Base-by-base conservation (phyloP, 768 basidiomycete species). In the Mycena leptocephala region DNA sequence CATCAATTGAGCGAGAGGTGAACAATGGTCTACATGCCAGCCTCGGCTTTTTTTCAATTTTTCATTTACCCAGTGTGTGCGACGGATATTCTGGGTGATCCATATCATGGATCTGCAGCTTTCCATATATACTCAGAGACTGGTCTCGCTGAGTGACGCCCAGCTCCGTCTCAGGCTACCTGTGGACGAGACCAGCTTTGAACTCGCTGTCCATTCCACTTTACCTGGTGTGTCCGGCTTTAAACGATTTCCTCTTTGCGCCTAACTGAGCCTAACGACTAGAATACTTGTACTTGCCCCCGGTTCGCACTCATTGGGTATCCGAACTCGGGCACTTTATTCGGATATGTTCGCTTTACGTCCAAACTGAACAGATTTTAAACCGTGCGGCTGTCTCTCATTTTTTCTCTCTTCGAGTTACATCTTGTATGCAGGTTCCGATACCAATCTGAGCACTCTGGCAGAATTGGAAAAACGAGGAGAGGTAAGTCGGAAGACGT, bases 121-220 rank as follows among this genome's bases (percentile, higher is more conserved):
- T 32, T 84, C 85, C 51, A 86, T 74, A 51, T 69, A 58, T 53
- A 64, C 48, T 43, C 78, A 67, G 69, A 71, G 75, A 37, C 72
- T 41, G 3, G 72, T 80, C 13, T 78, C 74, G 64, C 76, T 80
- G 24, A 80, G 68, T 72, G 85, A 85, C 55, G 83, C 85, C 51
- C 90, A 93, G 73, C 83, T 91, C 72, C 88, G 88, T 41, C 88
- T 95, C 53, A 90, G 93, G 62, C 86, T 96, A 41, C 95, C 95
- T n/a, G 91, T 92, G 10, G 95, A 96, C 80, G 95, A 96, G 83
- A 92, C 94, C 11, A 93, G 91, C 82, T 96, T 96, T 79, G 95
- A 96, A 82, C 85, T 96, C 71, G 91, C 91, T 32, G 91, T 91
- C 30, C 88, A 91, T 82, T 89, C 90, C 59, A 89, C 88, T 63